phyloP scores from a whole-genome alignment of 2,329 filamentous ascomycete species.

The Corniculantispora saksenae region DNA sequence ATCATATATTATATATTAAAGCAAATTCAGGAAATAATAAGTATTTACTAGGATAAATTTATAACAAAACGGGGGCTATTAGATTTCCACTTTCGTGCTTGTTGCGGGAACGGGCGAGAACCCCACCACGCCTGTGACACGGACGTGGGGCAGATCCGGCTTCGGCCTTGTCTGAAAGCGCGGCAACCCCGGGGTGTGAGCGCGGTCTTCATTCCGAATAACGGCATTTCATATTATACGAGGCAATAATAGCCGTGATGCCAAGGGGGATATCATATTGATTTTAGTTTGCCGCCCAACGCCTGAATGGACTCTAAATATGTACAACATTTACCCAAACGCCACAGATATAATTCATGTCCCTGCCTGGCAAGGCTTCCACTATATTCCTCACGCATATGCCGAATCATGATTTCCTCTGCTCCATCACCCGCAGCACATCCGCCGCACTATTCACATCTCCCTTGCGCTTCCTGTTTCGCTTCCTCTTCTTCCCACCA shows the following conservation, averaged over 20 bases:
- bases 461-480: constrained; percentile 75
- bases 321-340: background rate
- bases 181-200: background rate
- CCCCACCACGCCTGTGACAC: background rate
- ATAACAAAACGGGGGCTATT: no score
- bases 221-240: background rate
- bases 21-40: no score
- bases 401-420: constrained; percentile 42
- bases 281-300: background rate
- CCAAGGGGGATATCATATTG: background rate
- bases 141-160: background rate
- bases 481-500: constrained; percentile 62
- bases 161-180: background rate
- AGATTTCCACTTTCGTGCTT: no score
- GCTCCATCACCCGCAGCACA: constrained; percentile 77
- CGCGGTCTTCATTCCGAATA: background rate
- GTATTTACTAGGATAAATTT: no score
- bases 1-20: no score
- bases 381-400: background rate
- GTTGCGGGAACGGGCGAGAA: background rate
- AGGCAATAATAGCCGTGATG: no score
- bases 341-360: background rate
- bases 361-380: background rate
- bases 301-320: background rate
- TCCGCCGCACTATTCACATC: constrained; percentile 78